phyloP scores from a whole-genome alignment of 371 early-diverging fungal species.

The Mortierella sp. region DNA sequence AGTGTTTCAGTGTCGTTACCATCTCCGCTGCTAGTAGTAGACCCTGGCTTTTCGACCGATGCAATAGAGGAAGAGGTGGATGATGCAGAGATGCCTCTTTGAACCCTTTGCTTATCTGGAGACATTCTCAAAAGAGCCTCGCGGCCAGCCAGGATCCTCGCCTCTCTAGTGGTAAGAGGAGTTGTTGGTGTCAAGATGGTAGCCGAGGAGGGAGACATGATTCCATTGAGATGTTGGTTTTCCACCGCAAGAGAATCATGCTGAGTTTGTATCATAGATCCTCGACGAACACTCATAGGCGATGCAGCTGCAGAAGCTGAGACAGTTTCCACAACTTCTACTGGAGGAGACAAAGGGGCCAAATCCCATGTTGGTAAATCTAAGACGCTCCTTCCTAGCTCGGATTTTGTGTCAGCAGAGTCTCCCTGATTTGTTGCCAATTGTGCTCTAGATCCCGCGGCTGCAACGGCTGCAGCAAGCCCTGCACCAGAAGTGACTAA shows the following conservation, averaged over 20 bases:
- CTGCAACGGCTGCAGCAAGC: conserved; percentile 24
- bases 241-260: conserved; percentile 9
- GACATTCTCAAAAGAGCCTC: conserved; percentile 32
- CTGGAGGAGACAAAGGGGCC: conserved; percentile 43
- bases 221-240: background rate
- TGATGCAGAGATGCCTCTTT: conserved; percentile 28
- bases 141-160: conserved; percentile 41
- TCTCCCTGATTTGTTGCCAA: background rate
- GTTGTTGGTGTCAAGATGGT: conserved; percentile 37
- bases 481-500: conserved; percentile 33
- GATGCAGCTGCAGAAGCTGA: conserved; percentile 11
- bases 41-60: background rate
- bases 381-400: conserved; percentile 5
- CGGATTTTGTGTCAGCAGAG: background rate
- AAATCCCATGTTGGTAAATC: conserved; percentile 46
- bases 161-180: conserved; percentile 34
- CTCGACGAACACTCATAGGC: conserved; percentile 9
- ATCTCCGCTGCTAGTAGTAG: background rate
- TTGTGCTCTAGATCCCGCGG: conserved; percentile 14
- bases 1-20: conserved; percentile 12
- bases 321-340: conserved; percentile 30
- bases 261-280: background rate
- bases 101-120: conserved; percentile 23
- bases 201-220: conserved; percentile 28
- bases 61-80: conserved; percentile 37